A percentile compares a stretch with the other conserved stretches of the same genome.
phyloP scores from a whole-genome alignment of 495 filamentous ascomycete species.

The Cercophora scortea region DNA sequence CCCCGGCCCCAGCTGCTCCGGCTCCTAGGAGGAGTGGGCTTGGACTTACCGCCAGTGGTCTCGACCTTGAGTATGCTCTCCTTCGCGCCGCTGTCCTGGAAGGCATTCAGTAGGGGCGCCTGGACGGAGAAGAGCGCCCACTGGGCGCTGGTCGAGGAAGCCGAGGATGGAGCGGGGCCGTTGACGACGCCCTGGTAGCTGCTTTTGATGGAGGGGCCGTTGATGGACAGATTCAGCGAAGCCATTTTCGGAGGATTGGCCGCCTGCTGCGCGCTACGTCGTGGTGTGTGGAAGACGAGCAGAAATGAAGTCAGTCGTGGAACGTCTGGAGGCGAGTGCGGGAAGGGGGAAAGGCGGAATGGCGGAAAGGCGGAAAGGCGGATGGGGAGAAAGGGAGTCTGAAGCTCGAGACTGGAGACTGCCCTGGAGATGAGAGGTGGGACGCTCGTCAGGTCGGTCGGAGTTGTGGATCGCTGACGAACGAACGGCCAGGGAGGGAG shows the following conservation, averaged over 20 bases:
- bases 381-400: too few species aligned
- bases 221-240: constrained; percentile 80
- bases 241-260: constrained; percentile 52
- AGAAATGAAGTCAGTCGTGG: too few species aligned
- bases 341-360: too few species aligned
- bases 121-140: constrained; percentile 93
- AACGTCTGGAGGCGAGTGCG: too few species aligned
- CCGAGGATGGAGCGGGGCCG: constrained; percentile 54
- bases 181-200: constrained; percentile 89
- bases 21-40: too few species aligned
- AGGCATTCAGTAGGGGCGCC: constrained; percentile 81
- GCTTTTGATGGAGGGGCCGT: constrained; percentile 84
- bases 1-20: too few species aligned
- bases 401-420: too few species aligned
- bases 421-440: too few species aligned
- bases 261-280: neutral
- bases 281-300: neutral
- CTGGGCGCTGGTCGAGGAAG: constrained; percentile 47
- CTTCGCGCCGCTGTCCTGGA: constrained; percentile 77
- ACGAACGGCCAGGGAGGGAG: too few species aligned
- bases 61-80: constrained; percentile 95
- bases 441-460: too few species aligned
- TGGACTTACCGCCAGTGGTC: constrained; percentile 67
- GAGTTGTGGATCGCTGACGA: too few species aligned
- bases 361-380: too few species aligned